Evolutionary conservation across 148 eudicot species (phyloP).

Genomic region (Vaccinium darrowii): DNA sequence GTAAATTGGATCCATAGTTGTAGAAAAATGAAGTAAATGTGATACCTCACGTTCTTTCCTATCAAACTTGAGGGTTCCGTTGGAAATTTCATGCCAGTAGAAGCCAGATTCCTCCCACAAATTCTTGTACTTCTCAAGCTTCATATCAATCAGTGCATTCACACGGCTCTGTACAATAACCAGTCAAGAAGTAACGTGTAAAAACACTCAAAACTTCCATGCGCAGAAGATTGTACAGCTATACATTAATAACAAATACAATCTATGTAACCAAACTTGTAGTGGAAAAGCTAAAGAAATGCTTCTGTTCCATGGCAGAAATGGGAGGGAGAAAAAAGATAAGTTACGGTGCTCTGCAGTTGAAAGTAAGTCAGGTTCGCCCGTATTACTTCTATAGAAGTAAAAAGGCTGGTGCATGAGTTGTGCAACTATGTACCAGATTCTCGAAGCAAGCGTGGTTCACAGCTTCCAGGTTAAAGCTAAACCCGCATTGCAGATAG

Average conservation of each 20-base stretch:
- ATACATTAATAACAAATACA: background rate
- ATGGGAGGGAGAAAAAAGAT: background rate
- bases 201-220: background rate
- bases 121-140: constrained; percentile 96
- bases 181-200: background rate
- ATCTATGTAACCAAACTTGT: background rate
- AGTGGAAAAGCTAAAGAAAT: background rate
- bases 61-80: constrained; percentile 89
- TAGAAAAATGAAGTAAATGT: background rate
- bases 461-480: background rate
- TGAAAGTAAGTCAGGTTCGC: background rate
- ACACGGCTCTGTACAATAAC: constrained; percentile 61
- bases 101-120: constrained; percentile 80
- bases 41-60: constrained; percentile 86
- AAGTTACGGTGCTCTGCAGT: background rate
- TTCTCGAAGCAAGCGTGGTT: background rate
- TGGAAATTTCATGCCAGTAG: constrained; percentile 79
- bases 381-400: background rate
- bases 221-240: background rate
- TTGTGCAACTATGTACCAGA: background rate
- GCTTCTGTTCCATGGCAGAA: background rate
- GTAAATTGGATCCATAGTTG: background rate
- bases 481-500: background rate
- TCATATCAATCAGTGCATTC: constrained; percentile 75
- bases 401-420: background rate